These are phyloP conservation scores for Vigna reflexopilosa DNA, from an alignment of 306 rosid species.

Conservation along the genomic window DNA sequence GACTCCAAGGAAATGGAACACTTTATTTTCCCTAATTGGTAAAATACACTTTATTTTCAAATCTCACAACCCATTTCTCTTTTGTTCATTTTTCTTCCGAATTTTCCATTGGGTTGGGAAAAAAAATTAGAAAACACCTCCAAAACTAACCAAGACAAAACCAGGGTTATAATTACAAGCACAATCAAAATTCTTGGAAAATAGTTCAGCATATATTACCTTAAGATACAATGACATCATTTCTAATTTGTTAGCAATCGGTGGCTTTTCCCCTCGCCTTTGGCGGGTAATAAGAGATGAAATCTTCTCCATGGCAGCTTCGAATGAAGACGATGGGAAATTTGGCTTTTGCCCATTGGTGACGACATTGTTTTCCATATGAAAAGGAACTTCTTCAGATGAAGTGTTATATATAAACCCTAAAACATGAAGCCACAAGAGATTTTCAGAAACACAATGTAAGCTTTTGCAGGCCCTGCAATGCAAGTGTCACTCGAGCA, in stretches of 20 bases:
- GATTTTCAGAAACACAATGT: constrained; percentile 34
- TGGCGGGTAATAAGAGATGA: constrained; percentile 72
- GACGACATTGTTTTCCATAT: constrained; percentile 46
- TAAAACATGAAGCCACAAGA: constrained; percentile 46
- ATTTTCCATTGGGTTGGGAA: background rate
- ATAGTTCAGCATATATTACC: constrained; percentile 46
- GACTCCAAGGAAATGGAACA: constrained; percentile 14
- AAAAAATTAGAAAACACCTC: constrained; percentile 11
- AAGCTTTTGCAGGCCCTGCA: constrained; percentile 1
- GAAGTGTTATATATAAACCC: constrained; percentile 50
- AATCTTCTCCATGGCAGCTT: constrained; percentile 76
- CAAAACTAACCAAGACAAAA: constrained; percentile 1
- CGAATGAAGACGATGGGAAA: constrained; percentile 53
- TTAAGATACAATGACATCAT: constrained; percentile 67
- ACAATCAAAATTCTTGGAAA: constrained; percentile 15
- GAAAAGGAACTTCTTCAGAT: constrained; percentile 45
- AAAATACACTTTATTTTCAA: background rate
- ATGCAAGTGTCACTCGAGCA: background rate
- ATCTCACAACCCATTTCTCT: background rate
- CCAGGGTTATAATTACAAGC: constrained; percentile 13
- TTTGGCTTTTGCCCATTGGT: constrained; percentile 44
- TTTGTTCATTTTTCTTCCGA: background rate
- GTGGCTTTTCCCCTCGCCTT: constrained; percentile 63
- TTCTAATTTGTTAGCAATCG: constrained; percentile 50
- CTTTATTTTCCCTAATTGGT: constrained; percentile 25